Evolutionary conservation across 2,329 filamentous ascomycete genomes (phyloP).

Genomic region (Aspergillus flavus): DNA sequence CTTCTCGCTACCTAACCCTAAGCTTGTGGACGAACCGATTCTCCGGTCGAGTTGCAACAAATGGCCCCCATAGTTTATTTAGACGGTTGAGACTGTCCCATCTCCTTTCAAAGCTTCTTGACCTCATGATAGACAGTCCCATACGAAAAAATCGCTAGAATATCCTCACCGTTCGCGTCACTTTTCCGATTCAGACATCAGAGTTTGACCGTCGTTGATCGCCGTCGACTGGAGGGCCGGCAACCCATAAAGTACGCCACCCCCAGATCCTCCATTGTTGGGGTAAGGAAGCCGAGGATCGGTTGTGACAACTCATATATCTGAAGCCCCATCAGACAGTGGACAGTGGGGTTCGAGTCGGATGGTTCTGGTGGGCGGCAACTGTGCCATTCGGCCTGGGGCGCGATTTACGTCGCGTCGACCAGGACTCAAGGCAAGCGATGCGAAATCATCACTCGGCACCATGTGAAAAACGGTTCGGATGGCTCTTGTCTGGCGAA

Average conservation of each 20-base stretch:
- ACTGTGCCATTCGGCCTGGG: background rate
- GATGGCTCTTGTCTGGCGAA: background rate
- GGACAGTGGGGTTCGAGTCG: background rate
- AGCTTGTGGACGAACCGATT: background rate
- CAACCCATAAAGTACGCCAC: background rate
- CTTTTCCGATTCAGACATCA: background rate
- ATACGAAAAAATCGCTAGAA: background rate
- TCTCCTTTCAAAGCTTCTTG: background rate
- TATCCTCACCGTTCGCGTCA: background rate
- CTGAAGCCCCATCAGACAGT: background rate
- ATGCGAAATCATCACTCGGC: background rate
- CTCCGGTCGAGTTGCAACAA: background rate
- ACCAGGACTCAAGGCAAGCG: background rate
- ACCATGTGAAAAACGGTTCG: background rate
- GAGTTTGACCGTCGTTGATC: background rate
- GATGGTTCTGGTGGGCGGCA: background rate
- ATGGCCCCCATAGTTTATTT: background rate
- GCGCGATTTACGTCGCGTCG: background rate
- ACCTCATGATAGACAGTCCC: background rate
- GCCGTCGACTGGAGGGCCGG: background rate
- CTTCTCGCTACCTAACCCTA: background rate
- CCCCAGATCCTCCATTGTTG: background rate
- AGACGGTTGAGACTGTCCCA: background rate
- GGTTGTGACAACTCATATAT: background rate
- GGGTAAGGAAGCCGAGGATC: constrained; percentile 1